Evolutionary conservation across 352 stramenopile species (phyloP).

Genomic region (Pythium myriotylum): DNA sequence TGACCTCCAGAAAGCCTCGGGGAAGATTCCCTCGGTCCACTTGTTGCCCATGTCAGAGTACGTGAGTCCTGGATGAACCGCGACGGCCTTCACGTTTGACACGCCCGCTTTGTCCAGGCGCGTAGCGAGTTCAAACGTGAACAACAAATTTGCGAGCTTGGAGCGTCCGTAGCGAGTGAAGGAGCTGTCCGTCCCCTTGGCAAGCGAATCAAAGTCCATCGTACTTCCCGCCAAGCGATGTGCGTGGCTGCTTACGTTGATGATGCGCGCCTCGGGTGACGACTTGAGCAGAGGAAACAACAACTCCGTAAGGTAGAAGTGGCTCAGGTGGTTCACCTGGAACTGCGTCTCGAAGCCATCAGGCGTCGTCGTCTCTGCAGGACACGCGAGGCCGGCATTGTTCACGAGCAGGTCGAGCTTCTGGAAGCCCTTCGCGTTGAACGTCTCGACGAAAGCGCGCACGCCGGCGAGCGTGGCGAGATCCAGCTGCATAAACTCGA

Average conservation of each 20-base stretch:
- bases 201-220: constrained; percentile 21
- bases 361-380: constrained; percentile 28
- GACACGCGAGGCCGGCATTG: constrained; percentile 58
- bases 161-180: constrained; percentile 17
- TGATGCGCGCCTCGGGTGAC: constrained; percentile 28
- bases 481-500: constrained; percentile 51
- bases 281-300: constrained; percentile 43
- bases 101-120: constrained; percentile 18
- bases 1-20: background rate
- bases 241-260: constrained; percentile 41
- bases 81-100: constrained; percentile 22
- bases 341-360: constrained; percentile 69
- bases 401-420: constrained; percentile 68
- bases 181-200: background rate
- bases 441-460: constrained; percentile 38
- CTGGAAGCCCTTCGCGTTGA: constrained; percentile 35
- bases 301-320: constrained; percentile 62
- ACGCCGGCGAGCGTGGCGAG: constrained; percentile 41
- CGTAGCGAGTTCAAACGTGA: constrained; percentile 24
- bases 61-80: constrained; percentile 23
- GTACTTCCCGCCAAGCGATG: constrained; percentile 10
- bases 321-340: constrained; percentile 68
- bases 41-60: constrained; percentile 22
- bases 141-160: constrained; percentile 35
- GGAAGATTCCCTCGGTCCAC: constrained; percentile 18